Base-by-base conservation (phyloP, 2,329 filamentous ascomycete genomes). In the Sporothrix mexicana region DNA sequence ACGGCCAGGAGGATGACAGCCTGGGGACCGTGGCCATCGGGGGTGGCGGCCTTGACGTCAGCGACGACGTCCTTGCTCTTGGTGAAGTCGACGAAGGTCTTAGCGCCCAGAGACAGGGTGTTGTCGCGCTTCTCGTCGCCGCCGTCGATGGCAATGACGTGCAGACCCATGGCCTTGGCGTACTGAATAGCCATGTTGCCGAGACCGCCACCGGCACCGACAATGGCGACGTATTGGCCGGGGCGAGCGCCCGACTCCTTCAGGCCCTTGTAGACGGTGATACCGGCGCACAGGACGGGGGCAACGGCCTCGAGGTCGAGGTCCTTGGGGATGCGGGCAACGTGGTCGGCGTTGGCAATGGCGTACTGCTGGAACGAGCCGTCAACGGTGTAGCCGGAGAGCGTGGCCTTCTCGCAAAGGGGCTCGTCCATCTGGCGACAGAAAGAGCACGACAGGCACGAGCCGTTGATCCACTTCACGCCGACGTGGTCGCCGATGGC, bases 301-400 rank as follows among this genome's bases (percentile, higher is more conserved):
- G 84, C 80, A 3, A 97, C 87, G 69, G 89, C 90, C 79, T 95
- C 94, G 61, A 97, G 90, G 73, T 89, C 85, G 75, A 91, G 88
- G 17, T 92, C 89, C 82, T 95, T 92, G 76, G 93, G 92, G 76
- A 98, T 91, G 77, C 91, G 90, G 41, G 94, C 93, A 17, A 96
- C 90, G 82, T 97, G 93, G 20, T 92, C 89, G 17, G 94, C 94
- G 82, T 97, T 97, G 77, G 91, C 94, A 77, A 97, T 89, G 81
- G 88, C 90, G 85, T 97, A 98, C 85, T 97, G 91, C 85, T 98
- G 95, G 88, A 98, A 98, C 57, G 91, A 91, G 45, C 95, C 95
- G 80, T 97, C 93, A 80, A 97, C 94, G 4, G 93, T 97, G 87
- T 97, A 97, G 72, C 95, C 95, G 0, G 94, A 97, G 55, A 97